phyloP scores from a whole-genome alignment of 2,329 filamentous ascomycete genomes.

The Sclerotinia sclerotiorum region DNA sequence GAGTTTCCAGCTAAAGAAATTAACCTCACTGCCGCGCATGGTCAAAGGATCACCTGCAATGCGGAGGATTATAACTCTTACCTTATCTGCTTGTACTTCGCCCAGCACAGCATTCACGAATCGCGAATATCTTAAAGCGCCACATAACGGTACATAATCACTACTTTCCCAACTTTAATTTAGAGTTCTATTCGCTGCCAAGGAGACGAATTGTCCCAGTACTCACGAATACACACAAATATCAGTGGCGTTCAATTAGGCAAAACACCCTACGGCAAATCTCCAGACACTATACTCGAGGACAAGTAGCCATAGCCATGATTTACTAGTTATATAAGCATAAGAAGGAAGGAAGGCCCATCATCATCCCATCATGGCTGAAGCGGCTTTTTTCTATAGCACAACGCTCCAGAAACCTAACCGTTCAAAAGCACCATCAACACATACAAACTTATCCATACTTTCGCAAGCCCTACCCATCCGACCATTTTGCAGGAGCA shows the following conservation, averaged over 20 bases:
- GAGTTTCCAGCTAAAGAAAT: not conserved
- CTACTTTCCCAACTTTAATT: not conserved
- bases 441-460: constrained; percentile 32
- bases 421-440: constrained; percentile 31
- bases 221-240: not conserved
- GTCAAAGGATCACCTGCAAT: constrained; percentile 10
- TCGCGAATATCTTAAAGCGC: constrained; percentile 1
- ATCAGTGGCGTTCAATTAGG: not conserved
- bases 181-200: not conserved
- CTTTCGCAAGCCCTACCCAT: constrained; percentile 31
- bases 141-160: not conserved
- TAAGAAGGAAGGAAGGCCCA: not conserved
- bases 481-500: constrained; percentile 28
- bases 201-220: not conserved
- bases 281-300: not conserved
- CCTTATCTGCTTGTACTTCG: not conserved
- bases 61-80: not conserved
- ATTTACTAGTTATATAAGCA: not conserved
- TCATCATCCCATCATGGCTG: constrained; percentile 29
- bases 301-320: not conserved
- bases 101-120: constrained; percentile 7
- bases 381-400: constrained; percentile 36
- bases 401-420: constrained; percentile 28
- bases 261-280: constrained; percentile 3
- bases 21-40: not conserved